Evolutionary conservation across 163 green algal species (phyloP), one percentile per base, ranked within the genome.

Genomic region (Coccomyxa subellipsoidea): DNA sequence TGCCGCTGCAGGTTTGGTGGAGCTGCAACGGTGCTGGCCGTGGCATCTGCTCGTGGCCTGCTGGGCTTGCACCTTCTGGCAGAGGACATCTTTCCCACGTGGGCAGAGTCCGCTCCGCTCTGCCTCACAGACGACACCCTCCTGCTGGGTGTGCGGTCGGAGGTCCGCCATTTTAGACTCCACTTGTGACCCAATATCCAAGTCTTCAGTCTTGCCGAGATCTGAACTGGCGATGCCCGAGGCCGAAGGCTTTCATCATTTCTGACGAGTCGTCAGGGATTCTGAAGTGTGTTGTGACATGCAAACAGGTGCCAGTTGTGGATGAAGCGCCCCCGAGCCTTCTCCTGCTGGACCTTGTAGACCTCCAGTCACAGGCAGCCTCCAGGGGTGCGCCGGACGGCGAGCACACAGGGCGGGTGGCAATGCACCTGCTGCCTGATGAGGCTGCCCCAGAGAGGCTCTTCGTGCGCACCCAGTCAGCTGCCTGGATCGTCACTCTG

Each of bases 401-500:
- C 18, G 66, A 73, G 66, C 29, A 73, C 15, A 12, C 47, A n/a
- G 7, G 69, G 5, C 18, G 34, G n/a, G 38, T 77, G 0, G 36
- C 21, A 27, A 18, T 87, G 0, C 10, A 6, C 23, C 47, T 87
- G 23, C 27, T 75, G 40, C 39, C 38, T 32, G 84, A 87, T 23
- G 40, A 77, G 7, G 80, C 78, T 5, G 80, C 70, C 1, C 47
- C 77, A 25, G 84, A 87, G 71, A n/a, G 77, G 70, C 29, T 86
- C 31, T 84, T 82, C 53, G 27, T 32, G 29, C 18, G 32, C 31
- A 40, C 32, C 18, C 27, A 27, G 27, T n/a, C 32, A 75, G 84
- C 54, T 2, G 85, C 83, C 3, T 73, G 82, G 31, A 78, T 82
- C 8, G 10, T 89, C n/a, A 69, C 69, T 9, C 78, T 89, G 38